These are phyloP conservation scores for Cymbopogon flexuosus DNA, from an alignment of 202 grass and related monocot genomes.

Conservation along the genomic window DNA sequence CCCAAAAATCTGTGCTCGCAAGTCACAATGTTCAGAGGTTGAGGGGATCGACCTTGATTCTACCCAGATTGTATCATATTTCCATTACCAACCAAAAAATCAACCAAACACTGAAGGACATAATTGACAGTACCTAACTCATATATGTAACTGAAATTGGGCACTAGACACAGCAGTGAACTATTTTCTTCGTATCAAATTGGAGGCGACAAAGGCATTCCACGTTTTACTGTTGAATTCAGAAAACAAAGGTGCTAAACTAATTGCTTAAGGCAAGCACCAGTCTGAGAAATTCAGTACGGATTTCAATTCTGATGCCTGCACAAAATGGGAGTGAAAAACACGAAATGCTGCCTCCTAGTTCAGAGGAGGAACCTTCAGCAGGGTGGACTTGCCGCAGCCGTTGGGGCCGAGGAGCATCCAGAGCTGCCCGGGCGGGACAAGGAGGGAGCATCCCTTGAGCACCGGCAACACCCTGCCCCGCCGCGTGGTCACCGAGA, in stretches of 20 bases:
- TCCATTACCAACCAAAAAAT: neutral
- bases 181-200: neutral
- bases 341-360: neutral
- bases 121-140: neutral
- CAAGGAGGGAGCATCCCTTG: conserved; percentile 62
- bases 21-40: neutral
- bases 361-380: conserved; percentile 47
- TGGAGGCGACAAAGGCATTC: neutral
- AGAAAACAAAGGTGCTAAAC: neutral
- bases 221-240: neutral
- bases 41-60: neutral
- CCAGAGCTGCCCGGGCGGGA: conserved; percentile 76
- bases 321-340: conserved; percentile 10
- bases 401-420: conserved; percentile 97
- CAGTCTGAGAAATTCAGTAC: neutral
- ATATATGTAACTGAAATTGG: neutral
- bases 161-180: neutral
- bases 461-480: conserved; percentile 56
- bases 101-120: neutral
- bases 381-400: conserved; percentile 90
- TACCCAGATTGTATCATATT: neutral
- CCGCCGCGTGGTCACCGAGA: conserved; percentile 56
- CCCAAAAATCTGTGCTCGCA: neutral
- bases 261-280: neutral
- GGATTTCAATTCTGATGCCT: neutral